Evolutionary conservation across 352 stramenopile genomes (phyloP).

Genomic region (Elongisporangium prolatum): DNA sequence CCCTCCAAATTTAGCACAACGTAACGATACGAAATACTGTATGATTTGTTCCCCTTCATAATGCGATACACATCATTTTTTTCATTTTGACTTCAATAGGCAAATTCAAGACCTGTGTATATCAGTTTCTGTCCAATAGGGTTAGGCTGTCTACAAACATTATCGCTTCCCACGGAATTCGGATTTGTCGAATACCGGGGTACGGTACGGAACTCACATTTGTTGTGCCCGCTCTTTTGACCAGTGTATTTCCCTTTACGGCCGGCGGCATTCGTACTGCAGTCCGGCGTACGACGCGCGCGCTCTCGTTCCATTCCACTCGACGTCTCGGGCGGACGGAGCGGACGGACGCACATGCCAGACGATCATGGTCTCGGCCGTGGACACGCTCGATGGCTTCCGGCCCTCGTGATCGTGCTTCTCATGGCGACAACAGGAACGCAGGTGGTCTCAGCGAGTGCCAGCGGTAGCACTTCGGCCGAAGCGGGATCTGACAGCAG

Average conservation of each 20-base stretch:
- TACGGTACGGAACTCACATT: background rate
- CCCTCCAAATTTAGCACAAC: background rate
- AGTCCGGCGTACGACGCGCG: background rate
- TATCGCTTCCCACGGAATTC: background rate
- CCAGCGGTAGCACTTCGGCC: background rate
- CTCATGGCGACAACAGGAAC: background rate
- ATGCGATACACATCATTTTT: background rate
- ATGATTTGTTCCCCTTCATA: background rate
- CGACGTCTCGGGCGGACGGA: background rate
- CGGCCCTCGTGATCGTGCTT: background rate
- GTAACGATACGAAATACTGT: background rate
- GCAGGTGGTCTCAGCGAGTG: background rate
- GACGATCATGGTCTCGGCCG: background rate
- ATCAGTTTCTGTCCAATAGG: background rate
- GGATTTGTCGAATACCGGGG: background rate
- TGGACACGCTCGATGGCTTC: background rate
- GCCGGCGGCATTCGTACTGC: background rate
- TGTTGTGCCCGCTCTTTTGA: background rate
- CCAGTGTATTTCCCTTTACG: background rate
- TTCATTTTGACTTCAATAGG: no score
- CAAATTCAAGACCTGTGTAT: background rate
- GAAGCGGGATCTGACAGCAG: background rate
- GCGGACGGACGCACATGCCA: background rate
- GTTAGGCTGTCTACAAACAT: background rate
- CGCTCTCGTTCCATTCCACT: background rate